A percentile compares a stretch with the other conserved stretches of the same genome.
Conservation (phyloP, 139 green algal species). For the Gonium pectorale region DNA sequence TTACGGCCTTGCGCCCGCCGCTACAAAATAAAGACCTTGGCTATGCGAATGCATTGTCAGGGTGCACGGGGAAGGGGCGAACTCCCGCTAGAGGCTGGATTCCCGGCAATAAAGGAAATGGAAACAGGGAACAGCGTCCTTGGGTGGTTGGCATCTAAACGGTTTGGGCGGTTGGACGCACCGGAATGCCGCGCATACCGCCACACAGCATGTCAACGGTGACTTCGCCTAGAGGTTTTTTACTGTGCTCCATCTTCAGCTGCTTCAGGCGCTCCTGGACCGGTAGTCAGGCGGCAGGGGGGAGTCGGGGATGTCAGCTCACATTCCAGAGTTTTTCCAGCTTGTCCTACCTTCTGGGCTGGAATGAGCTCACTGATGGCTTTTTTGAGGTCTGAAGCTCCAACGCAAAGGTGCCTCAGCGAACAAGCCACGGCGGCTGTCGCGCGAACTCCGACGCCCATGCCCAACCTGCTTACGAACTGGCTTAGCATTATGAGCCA, state of each 20-base stretch:
- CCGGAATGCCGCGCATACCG: slow-evolving; percentile 97
- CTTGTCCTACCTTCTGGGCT: slow-evolving; percentile 68
- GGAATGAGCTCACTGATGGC: slow-evolving; percentile 77
- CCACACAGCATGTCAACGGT: slow-evolving; percentile 91
- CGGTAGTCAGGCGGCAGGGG: not conserved
- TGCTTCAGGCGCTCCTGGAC: slow-evolving; percentile 86
- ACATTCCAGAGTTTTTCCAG: not conserved
- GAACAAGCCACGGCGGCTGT: not conserved
- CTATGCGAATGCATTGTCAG: too few species aligned
- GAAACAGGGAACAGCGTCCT: too few species aligned
- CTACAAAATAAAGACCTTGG: too few species aligned
- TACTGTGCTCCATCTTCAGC: slow-evolving; percentile 86
- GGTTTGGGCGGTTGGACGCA: too few species aligned
- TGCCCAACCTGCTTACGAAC: not conserved
- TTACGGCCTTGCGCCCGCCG: too few species aligned
- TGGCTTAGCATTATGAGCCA: not conserved
- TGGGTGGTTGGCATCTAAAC: too few species aligned
- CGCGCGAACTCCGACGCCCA: not conserved
- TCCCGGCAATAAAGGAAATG: too few species aligned
- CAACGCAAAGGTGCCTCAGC: not conserved
- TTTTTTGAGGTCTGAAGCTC: slow-evolving; percentile 64
- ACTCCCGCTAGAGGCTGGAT: too few species aligned
- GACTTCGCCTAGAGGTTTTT: slow-evolving; percentile 83
- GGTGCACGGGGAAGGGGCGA: too few species aligned
- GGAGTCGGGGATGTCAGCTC: not conserved